A percentile compares a stretch with the other conserved stretches of the same genome.
phyloP scores from a whole-genome alignment of 2,329 filamentous ascomycete genomes.

The Penicillium frequentans region DNA sequence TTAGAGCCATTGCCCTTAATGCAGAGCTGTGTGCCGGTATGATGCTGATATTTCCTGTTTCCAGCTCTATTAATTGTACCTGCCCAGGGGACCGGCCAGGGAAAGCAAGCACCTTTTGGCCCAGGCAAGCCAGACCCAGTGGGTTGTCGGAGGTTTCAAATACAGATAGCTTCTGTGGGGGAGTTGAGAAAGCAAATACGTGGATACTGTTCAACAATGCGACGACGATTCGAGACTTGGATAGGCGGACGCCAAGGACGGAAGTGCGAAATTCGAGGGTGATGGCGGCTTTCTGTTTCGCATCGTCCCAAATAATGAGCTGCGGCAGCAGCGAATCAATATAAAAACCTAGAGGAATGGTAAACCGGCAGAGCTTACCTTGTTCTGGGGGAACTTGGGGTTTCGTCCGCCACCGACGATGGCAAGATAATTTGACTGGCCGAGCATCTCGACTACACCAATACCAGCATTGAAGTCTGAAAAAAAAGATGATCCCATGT shows the following conservation, averaged over 20 bases:
- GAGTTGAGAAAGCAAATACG: slow-evolving; percentile 75
- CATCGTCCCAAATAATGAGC: slow-evolving; percentile 89
- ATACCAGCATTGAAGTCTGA: slow-evolving; percentile 78
- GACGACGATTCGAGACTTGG: slow-evolving; percentile 73
- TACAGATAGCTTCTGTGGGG: slow-evolving; percentile 67
- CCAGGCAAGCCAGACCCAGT: slow-evolving; percentile 75
- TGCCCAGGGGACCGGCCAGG: slow-evolving; percentile 87
- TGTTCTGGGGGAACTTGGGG: slow-evolving; percentile 84
- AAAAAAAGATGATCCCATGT: neutral
- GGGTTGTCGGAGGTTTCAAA: slow-evolving; percentile 88
- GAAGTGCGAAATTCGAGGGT: slow-evolving; percentile 77
- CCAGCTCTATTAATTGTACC: slow-evolving; percentile 79
- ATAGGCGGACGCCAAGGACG: slow-evolving; percentile 76
- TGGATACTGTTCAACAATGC: slow-evolving; percentile 79
- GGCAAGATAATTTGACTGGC: slow-evolving; percentile 80
- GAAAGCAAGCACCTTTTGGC: slow-evolving; percentile 72
- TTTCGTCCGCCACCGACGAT: slow-evolving; percentile 84
- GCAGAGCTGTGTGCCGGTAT: slow-evolving; percentile 84
- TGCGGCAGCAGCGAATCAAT: slow-evolving; percentile 18
- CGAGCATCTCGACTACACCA: slow-evolving; percentile 81
- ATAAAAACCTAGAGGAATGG: neutral
- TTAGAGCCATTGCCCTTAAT: slow-evolving; percentile 76
- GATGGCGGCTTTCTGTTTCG: slow-evolving; percentile 71
- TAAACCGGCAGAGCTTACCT: slow-evolving; percentile 51
- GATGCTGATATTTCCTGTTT: slow-evolving; percentile 82